These are phyloP conservation scores for Termitomyces sp. DNA, from an alignment of 768 basidiomycete species.

Conservation along the genomic window DNA sequence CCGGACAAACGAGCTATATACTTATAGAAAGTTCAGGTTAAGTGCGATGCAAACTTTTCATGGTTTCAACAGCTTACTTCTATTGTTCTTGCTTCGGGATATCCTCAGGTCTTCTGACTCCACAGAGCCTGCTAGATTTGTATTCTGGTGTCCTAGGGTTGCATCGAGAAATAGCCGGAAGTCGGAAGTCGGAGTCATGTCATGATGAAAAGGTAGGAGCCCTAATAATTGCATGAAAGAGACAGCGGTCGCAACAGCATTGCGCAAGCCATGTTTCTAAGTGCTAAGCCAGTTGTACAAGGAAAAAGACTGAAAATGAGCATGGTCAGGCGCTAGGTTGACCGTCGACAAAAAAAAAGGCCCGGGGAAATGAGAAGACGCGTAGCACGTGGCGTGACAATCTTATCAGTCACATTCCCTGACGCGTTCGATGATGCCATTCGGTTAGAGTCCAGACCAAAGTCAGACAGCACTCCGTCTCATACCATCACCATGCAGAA, in stretches of 20 bases:
- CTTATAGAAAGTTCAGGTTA: neutral
- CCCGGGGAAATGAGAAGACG: neutral
- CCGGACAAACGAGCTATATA: no score
- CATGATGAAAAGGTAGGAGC: neutral
- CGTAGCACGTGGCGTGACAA: constrained; percentile 1
- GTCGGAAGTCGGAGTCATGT: neutral
- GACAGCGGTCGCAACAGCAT: neutral
- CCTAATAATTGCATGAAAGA: neutral
- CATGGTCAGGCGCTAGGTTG: no score
- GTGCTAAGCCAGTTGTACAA: neutral
- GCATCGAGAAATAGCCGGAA: neutral
- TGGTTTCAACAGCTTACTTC: neutral
- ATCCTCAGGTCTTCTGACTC: neutral
- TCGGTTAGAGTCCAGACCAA: neutral
- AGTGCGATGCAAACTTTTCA: neutral
- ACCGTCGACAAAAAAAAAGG: neutral
- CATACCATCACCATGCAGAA: constrained; percentile 46
- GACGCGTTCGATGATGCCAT: neutral
- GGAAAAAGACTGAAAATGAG: neutral
- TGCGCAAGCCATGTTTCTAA: neutral
- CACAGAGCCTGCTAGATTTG: neutral
- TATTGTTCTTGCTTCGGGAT: neutral
- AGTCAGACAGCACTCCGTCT: neutral
- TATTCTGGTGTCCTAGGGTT: neutral
- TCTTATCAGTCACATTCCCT: neutral